Conservation (phyloP, 176 grass and related monocot genomes). For the Oryza officinalis region DNA sequence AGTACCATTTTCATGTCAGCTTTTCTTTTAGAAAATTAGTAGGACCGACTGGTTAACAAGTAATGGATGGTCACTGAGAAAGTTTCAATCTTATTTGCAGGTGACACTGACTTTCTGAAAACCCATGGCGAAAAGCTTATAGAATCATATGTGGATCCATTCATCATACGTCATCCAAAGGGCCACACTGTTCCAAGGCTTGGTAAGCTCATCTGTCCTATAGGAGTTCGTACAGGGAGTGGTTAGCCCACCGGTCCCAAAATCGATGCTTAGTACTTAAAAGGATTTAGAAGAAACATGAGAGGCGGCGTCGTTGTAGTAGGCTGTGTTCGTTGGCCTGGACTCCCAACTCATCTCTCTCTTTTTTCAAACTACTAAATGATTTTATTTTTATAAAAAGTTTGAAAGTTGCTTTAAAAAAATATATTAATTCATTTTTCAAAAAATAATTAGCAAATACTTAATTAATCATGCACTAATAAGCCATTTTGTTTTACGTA, state of each 20-base stretch:
- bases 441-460: too few relatives aligned
- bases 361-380: too few relatives aligned
- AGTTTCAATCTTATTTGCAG: conserved; percentile 35
- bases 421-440: too few relatives aligned
- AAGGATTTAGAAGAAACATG: neutral
- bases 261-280: neutral
- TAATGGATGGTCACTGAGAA: neutral
- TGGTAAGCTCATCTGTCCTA: conserved; percentile 52
- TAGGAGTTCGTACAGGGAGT: neutral
- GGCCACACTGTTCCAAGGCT: conserved; percentile 96
- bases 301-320: too few relatives aligned
- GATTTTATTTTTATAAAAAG: too few relatives aligned
- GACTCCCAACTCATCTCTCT: too few relatives aligned
- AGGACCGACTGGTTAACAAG: neutral
- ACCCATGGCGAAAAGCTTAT: conserved; percentile 56
- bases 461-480: too few relatives aligned
- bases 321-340: too few relatives aligned
- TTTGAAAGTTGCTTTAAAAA: too few relatives aligned
- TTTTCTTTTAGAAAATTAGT: neutral
- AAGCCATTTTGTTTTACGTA: too few relatives aligned
- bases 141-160: conserved; percentile 68
- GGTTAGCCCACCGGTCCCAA: neutral
- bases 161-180: conserved; percentile 83
- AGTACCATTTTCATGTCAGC: conserved; percentile 1
- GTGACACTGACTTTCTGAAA: conserved; percentile 81